Evolutionary conservation across 192 early-diverging fungal genomes (phyloP), one percentile per base, ranked within the genome.

Genomic region (Chytriomyces sp.): DNA sequence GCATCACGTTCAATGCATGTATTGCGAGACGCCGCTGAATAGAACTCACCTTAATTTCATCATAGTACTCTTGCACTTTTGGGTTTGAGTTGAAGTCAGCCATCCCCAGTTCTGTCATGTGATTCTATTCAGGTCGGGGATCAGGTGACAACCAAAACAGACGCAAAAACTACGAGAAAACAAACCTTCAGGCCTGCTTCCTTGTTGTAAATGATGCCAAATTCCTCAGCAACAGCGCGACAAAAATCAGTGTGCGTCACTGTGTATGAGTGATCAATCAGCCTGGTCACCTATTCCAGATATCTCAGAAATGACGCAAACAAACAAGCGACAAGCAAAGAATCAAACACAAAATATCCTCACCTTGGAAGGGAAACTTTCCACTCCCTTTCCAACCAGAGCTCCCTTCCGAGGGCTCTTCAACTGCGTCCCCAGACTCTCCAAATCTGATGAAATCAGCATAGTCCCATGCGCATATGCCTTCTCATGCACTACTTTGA

Each of bases 391-490:
- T 43, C 94, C 92, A 5, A 87, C 85, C 20, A 99, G 85, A 11
- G 6, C 93, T 48, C 95, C 95, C 82, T 93, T 92, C 26, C 92
- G 89, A 7, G 89, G 85, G 23, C 96, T 86, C 16, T 83, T 82
- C 57, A 93, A 77, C 61, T 83, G 88, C 45, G 81, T 80, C 47
- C 82, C 68, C 49, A 93, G 83, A 10, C 81, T 73, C 23, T 66
- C 61, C 63, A 97, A 86, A 81, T 98, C 93, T 7, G 95, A 85
- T 74, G 96, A 91, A 67, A 99, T 97, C 53, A 99, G 83, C 98
- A 99, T 97, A 6, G 98, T 99, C 59, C 98, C 98, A 80, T 99
- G 98, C 80, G 97, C 96, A 78, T 97, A 97, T 2, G 96, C 93
- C 65, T 93, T 80, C 8, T 80, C 67, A 67, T 87, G 90, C 64